Percentiles rank a stretch among this genome's conserved stretches.
Evolutionary conservation across 768 basidiomycete species (phyloP).

Genomic region (Collybiopsis luxurians): DNA sequence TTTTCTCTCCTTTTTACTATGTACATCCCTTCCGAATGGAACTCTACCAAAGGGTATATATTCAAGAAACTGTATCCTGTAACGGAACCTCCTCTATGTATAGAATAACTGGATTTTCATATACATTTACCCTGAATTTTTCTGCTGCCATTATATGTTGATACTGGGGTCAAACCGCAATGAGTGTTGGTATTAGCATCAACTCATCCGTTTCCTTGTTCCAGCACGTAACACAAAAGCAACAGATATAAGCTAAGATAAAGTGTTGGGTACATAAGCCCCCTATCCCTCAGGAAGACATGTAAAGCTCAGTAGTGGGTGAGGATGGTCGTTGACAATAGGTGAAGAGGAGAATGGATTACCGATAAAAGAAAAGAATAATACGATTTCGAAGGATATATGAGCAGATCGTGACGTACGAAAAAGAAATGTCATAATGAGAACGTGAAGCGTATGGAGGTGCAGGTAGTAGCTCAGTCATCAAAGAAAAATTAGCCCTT

Average conservation of each 20-base stretch:
- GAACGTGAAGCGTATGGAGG: slow-evolving; percentile 18
- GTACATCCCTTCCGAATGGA: too few species aligned
- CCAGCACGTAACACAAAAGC: slow-evolving; percentile 6
- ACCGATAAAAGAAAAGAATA: slow-evolving; percentile 24
- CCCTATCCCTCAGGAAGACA: slow-evolving; percentile 10
- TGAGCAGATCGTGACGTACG: slow-evolving; percentile 10
- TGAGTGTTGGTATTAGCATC: background rate
- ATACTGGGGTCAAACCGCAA: background rate
- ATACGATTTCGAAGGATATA: slow-evolving; percentile 14
- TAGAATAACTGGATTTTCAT: too few species aligned
- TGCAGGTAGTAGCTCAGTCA: slow-evolving; percentile 20
- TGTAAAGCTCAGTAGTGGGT: slow-evolving; percentile 9
- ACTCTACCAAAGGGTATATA: too few species aligned
- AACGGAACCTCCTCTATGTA: too few species aligned
- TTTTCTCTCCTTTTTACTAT: too few species aligned
- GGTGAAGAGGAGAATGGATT: slow-evolving; percentile 12
- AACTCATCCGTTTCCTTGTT: slow-evolving; percentile 6
- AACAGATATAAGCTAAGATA: slow-evolving; percentile 6
- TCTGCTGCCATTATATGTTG: too few species aligned
- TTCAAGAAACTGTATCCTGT: too few species aligned
- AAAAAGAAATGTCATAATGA: slow-evolving; percentile 13
- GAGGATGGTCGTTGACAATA: slow-evolving; percentile 4
- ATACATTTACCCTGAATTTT: too few species aligned
- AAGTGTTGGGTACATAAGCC: background rate
- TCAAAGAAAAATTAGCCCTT: slow-evolving; percentile 23